These are phyloP conservation scores for Boletus barrowsii DNA, from an alignment of 768 basidiomycete genomes.

Conservation along the genomic window DNA sequence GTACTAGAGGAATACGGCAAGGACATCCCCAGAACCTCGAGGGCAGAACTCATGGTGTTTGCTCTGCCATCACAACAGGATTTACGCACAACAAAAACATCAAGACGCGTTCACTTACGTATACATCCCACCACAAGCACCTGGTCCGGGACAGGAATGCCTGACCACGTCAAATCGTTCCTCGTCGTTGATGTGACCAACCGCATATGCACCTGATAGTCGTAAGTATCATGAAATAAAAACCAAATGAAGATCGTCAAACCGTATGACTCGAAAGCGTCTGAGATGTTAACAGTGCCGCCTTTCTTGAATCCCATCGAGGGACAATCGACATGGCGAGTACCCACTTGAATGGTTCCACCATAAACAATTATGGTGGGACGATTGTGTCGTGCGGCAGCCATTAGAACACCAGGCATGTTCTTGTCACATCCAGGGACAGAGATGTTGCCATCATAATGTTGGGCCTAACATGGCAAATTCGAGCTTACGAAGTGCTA, in stretches of 20 bases:
- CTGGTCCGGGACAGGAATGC: slow-evolving; percentile 81
- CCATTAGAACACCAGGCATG: slow-evolving; percentile 88
- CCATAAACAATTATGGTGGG: slow-evolving; percentile 87
- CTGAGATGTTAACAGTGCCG: slow-evolving; percentile 80
- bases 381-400: slow-evolving; percentile 81
- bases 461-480: slow-evolving; percentile 58
- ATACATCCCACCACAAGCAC: slow-evolving; percentile 88
- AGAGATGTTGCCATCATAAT: slow-evolving; percentile 85
- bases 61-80: slow-evolving; percentile 42
- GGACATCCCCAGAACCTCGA: slow-evolving; percentile 84
- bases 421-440: slow-evolving; percentile 92
- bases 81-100: background rate
- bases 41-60: slow-evolving; percentile 83
- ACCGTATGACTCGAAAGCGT: slow-evolving; percentile 86
- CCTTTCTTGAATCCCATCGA: slow-evolving; percentile 74
- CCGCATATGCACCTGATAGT: slow-evolving; percentile 64
- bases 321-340: slow-evolving; percentile 76
- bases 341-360: slow-evolving; percentile 78
- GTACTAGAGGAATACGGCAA: slow-evolving; percentile 75
- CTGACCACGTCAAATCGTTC: slow-evolving; percentile 82
- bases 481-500: background rate
- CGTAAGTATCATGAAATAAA: background rate
- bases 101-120: slow-evolving; percentile 44
- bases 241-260: background rate
- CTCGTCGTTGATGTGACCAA: slow-evolving; percentile 76